phyloP scores from a whole-genome alignment of 2,329 filamentous ascomycete species.

The Paecilomyces niveus region DNA sequence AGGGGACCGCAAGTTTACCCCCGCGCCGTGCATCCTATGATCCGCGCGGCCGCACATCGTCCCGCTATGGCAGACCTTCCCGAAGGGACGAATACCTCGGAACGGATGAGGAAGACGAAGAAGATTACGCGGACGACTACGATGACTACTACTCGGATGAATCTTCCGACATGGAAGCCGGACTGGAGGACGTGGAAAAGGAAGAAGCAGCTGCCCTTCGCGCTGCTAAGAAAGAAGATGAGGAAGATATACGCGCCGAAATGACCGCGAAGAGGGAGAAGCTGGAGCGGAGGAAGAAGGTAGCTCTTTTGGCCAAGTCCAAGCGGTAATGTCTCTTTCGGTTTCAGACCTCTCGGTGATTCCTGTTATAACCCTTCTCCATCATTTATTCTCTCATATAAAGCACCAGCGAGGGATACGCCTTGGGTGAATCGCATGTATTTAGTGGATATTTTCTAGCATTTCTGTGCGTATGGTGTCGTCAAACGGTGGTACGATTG shows the following conservation, averaged over 20 bases:
- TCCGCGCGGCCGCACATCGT: constrained; percentile 17
- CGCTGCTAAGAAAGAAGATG: constrained; percentile 39
- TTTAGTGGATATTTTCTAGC: background rate
- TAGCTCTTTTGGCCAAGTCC: constrained; percentile 29
- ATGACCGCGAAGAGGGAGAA: constrained; percentile 40
- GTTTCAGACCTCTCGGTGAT: constrained; percentile 3
- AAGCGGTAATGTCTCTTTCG: constrained; percentile 15
- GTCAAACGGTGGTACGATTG: background rate
- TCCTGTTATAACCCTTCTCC: constrained; percentile 4
- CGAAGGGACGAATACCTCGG: constrained; percentile 37
- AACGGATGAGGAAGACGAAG: constrained; percentile 44
- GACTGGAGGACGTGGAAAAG: constrained; percentile 37
- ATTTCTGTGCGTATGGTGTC: constrained; percentile 1
- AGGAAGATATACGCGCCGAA: constrained; percentile 38
- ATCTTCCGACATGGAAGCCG: constrained; percentile 47
- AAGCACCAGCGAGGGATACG: constrained; percentile 17
- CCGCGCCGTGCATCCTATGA: constrained; percentile 18
- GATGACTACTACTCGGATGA: constrained; percentile 39
- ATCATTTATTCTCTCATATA: constrained; percentile 7
- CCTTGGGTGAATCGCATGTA: constrained; percentile 1
- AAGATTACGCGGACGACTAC: constrained; percentile 31
- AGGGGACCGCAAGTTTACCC: constrained; percentile 35
- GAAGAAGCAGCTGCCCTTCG: constrained; percentile 38
- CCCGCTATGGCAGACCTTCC: constrained; percentile 16
- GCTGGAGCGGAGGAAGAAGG: constrained; percentile 37